Percentiles rank a stretch among this genome's conserved stretches.
These are phyloP conservation scores for Scorias spongiosa DNA, from an alignment of 2,329 filamentous ascomycete genomes.

Conservation along the genomic window DNA sequence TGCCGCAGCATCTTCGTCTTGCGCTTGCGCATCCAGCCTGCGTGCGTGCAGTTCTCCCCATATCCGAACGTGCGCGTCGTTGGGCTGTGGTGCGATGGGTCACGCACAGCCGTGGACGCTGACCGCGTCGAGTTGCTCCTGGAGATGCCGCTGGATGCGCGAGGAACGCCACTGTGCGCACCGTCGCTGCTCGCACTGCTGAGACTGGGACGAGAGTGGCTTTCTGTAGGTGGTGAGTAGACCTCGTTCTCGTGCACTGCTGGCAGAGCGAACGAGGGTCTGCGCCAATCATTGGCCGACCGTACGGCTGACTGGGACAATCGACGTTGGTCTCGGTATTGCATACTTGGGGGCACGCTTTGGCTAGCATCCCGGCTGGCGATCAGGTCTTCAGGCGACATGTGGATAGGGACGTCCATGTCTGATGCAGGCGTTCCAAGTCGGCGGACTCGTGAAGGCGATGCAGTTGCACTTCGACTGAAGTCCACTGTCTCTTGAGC, in stretches of 20 bases:
- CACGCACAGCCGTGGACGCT: conserved; percentile 7
- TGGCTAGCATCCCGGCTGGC: conserved; percentile 60
- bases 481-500: conserved; percentile 28
- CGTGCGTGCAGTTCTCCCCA: conserved; percentile 34
- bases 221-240: conserved; percentile 9
- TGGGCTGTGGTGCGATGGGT: conserved; percentile 19
- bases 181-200: conserved; percentile 5
- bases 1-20: conserved; percentile 77
- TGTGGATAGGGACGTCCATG: conserved; percentile 72
- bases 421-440: conserved; percentile 82
- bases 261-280: conserved; percentile 56
- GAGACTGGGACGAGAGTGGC: conserved; percentile 23
- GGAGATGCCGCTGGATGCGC: conserved; percentile 7
- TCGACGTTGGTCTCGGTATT: conserved; percentile 40
- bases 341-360: conserved; percentile 89
- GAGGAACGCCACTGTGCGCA: neutral
- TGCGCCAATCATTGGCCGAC: conserved; percentile 32
- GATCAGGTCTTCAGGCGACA: conserved; percentile 42
- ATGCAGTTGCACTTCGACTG: conserved; percentile 29
- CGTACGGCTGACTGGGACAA: conserved; percentile 22
- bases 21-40: conserved; percentile 77
- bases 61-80: conserved; percentile 17
- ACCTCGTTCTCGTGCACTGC: conserved; percentile 45
- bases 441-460: conserved; percentile 50
- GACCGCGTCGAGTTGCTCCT: conserved; percentile 2